Percentiles rank a stretch among this genome's conserved stretches.
Evolutionary conservation across 768 basidiomycete genomes (phyloP).

Genomic region (Lanmaoa rubissima): DNA sequence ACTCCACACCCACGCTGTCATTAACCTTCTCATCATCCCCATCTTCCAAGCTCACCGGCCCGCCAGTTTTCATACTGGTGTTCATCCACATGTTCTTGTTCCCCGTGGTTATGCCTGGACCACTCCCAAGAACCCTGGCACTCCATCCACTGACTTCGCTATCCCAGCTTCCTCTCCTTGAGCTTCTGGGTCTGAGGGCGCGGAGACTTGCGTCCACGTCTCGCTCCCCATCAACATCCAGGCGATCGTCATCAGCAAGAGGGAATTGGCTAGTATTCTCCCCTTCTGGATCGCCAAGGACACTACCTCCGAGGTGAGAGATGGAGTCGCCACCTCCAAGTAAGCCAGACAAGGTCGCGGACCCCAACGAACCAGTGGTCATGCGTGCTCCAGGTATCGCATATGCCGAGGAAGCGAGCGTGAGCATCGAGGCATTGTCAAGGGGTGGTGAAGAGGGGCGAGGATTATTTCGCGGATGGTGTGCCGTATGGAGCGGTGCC

Average conservation of each 20-base stretch:
- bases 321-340: conserved; percentile 55
- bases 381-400: conserved; percentile 61
- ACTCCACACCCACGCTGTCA: conserved; percentile 12
- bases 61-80: conserved; percentile 59
- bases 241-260: conserved; percentile 62
- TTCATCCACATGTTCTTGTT: conserved; percentile 62
- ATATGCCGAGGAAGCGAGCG: conserved; percentile 91
- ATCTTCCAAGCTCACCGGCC: conserved; percentile 48
- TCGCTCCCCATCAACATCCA: conserved; percentile 47
- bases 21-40: conserved; percentile 34
- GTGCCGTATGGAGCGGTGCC: conserved; percentile 86
- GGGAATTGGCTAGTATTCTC: conserved; percentile 70
- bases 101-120: conserved; percentile 44
- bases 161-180: conserved; percentile 88
- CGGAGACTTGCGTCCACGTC: conserved; percentile 87
- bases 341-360: conserved; percentile 49
- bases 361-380: conserved; percentile 43
- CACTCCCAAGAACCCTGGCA: conserved; percentile 54
- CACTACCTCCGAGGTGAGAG: conserved; percentile 70
- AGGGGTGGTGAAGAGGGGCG: conserved; percentile 86
- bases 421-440: conserved; percentile 91
- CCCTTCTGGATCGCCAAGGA: conserved; percentile 47
- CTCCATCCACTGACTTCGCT: conserved; percentile 90
- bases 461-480: conserved; percentile 95
- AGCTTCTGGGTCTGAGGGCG: conserved; percentile 84